Evolutionary conservation across 306 rosid genomes (phyloP).

Genomic region (Corylus avellana): DNA sequence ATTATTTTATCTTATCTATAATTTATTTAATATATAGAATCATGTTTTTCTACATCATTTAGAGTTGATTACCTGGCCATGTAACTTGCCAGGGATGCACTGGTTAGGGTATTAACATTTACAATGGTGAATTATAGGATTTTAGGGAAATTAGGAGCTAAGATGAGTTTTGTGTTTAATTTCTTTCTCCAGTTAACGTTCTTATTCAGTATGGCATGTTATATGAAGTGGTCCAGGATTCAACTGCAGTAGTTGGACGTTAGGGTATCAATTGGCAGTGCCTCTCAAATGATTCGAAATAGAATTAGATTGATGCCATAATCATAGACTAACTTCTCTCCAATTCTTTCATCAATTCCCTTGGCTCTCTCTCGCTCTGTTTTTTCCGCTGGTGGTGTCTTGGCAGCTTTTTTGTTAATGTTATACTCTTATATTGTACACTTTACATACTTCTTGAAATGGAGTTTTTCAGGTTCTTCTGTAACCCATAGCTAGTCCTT

Average conservation of each 20-base stretch:
- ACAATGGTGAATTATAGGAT: not conserved
- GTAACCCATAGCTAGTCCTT: not conserved
- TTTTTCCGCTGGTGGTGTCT: not conserved
- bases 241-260: not conserved
- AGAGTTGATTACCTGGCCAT: conserved; percentile 6
- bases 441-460: not conserved
- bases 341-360: not conserved
- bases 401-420: not conserved
- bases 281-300: not conserved
- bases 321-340: not conserved
- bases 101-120: not conserved
- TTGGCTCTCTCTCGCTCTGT: not conserved
- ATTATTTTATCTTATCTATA: not conserved
- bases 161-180: not conserved
- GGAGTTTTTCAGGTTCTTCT: not conserved
- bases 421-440: not conserved
- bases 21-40: not conserved
- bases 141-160: not conserved
- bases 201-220: not conserved
- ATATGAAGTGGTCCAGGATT: conserved; percentile 1
- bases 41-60: conserved; percentile 3
- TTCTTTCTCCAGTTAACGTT: not conserved
- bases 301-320: not conserved
- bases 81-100: not conserved
- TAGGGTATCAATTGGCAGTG: not conserved